Base-by-base conservation (phyloP, 371 early-diverging fungal genomes). In the Zychaea mexicana region DNA sequence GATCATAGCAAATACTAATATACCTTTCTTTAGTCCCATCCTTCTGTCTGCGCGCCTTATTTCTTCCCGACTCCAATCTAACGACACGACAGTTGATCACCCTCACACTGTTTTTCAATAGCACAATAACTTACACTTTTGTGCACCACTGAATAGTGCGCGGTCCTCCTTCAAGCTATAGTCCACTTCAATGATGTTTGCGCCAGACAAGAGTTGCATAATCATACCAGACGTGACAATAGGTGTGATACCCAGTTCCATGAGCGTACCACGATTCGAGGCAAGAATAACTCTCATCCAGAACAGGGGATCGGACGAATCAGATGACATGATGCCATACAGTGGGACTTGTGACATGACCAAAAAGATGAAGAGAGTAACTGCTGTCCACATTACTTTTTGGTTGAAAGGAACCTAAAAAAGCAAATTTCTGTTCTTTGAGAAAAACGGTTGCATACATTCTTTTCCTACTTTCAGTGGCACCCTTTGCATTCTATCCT, bases 221-320 rank as follows among this genome's bases (percentile, higher is more conserved):
- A 99, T 96, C 97, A 99, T 98, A 45, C 99, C 98, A 19, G 99
- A 97, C 24, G 99, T 98, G 57, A 99, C 92, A 72, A 99, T 97
- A 28, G 99, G 99, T 26, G 98, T 94, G 66, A 99, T 97, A 80
- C 99, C 99, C 69, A 99, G 85, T 86, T 99, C 99, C 99, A 98
- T 99, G 28, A 99, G 87, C 22, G 99, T 99, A 71, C 99, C 99
- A 73, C 99, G 90, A 87, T 98, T 99, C 46, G 98, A 96, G 46
- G 99, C 99, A 70, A 99, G 89, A 78, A 99, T 98, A 56, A 96
- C 96, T 82, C 99, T 94, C 90, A 99, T 90, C 98, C 99, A 99
- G 86, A 96, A 99, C 66, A 99, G 88, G 36, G 99, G 99, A 83
- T 98, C 98, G 36, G 96, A 92, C 13, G 95, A 94, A 71, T 98